Percentiles rank a stretch among this genome's conserved stretches.
Evolutionary conservation across 352 stramenopile genomes (phyloP).

Genomic region (Globisporangium viniferum): DNA sequence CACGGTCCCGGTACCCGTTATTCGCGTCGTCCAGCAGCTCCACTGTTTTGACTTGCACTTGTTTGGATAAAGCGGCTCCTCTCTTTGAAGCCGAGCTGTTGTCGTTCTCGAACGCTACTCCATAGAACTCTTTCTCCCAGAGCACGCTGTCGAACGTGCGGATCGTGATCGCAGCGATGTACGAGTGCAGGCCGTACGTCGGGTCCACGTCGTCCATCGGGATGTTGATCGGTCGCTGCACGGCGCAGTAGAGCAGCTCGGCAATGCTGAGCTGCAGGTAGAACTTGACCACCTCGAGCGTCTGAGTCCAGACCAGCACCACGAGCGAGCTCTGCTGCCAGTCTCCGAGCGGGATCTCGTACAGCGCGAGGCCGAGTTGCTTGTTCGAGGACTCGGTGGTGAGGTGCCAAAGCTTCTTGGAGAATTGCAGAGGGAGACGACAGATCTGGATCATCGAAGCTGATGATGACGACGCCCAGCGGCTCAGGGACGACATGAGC

Average conservation of each 20-base stretch:
- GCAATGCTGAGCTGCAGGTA: slow-evolving; percentile 49
- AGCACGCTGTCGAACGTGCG: slow-evolving; percentile 36
- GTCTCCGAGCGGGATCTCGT: slow-evolving; percentile 39
- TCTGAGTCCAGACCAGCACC: slow-evolving; percentile 48
- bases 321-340: slow-evolving; percentile 42
- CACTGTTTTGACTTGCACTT: slow-evolving; percentile 1
- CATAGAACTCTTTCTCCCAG: slow-evolving; percentile 56
- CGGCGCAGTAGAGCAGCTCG: slow-evolving; percentile 43
- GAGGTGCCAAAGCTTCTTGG: slow-evolving; percentile 34
- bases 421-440: slow-evolving; percentile 6
- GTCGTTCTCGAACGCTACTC: slow-evolving; percentile 25
- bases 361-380: slow-evolving; percentile 47
- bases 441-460: slow-evolving; percentile 10
- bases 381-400: slow-evolving; percentile 29
- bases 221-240: slow-evolving; percentile 30
- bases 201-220: slow-evolving; percentile 37
- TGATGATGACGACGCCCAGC: background rate
- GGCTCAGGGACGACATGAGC: slow-evolving; percentile 20
- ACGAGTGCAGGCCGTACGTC: slow-evolving; percentile 42
- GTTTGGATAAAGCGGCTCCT: background rate
- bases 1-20: slow-evolving; percentile 36
- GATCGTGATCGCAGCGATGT: slow-evolving; percentile 43
- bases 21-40: slow-evolving; percentile 33
- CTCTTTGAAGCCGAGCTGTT: background rate
- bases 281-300: slow-evolving; percentile 35